phyloP scores from a whole-genome alignment of 345 rosid genomes.

The Eucalyptus shirleyi region DNA sequence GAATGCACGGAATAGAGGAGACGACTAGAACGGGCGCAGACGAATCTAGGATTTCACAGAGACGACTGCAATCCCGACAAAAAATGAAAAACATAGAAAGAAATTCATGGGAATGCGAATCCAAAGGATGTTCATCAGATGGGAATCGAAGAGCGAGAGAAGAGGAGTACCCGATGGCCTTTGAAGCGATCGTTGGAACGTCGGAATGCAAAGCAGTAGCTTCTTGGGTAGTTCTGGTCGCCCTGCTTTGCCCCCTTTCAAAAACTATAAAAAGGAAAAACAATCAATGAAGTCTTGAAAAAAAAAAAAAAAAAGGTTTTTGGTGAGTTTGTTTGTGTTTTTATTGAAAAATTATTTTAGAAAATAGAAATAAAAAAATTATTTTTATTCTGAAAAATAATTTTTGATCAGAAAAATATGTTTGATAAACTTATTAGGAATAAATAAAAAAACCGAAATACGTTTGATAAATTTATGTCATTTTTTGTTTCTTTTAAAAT shows the following conservation, averaged over 20 bases:
- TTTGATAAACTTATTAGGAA: too few species aligned
- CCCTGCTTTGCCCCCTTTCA: background rate
- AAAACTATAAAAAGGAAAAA: background rate
- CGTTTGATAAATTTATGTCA: too few species aligned
- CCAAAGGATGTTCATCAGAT: background rate
- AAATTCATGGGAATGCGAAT: background rate
- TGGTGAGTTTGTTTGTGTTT: too few species aligned
- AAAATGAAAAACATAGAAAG: background rate
- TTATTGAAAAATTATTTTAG: too few species aligned
- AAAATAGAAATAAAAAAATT: too few species aligned
- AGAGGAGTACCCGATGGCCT: background rate
- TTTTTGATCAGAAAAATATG: fast-evolving
- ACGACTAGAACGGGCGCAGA: background rate
- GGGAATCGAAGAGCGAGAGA: background rate
- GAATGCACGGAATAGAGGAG: background rate
- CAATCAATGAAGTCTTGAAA: background rate
- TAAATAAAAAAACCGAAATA: too few species aligned
- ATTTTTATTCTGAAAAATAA: too few species aligned
- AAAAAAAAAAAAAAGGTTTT: background rate
- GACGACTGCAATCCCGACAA: background rate
- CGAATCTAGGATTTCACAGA: background rate
- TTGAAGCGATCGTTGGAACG: background rate
- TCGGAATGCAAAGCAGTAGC: background rate
- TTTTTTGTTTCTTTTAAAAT: too few species aligned
- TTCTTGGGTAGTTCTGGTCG: background rate